Evolutionary conservation across 495 filamentous ascomycete genomes (phyloP).

Genomic region (Penicillium paxilli): DNA sequence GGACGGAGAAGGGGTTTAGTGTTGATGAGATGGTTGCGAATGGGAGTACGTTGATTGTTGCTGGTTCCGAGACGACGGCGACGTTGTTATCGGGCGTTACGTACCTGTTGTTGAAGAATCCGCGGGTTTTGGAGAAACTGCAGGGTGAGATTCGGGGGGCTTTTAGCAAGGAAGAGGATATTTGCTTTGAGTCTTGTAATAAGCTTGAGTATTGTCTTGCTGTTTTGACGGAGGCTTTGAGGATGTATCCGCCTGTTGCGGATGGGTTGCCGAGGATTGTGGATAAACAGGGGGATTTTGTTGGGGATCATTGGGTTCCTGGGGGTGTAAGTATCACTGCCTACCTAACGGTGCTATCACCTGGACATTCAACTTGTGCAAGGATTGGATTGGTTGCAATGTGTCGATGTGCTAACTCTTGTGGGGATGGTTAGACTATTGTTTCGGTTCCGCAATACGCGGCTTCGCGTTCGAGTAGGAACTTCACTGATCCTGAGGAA

Average conservation of each 20-base stretch:
- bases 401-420: neutral
- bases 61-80: slow-evolving; percentile 62
- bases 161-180: slow-evolving; percentile 53
- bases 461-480: slow-evolving; percentile 35
- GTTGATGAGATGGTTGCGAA: slow-evolving; percentile 43
- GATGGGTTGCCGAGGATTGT: slow-evolving; percentile 43
- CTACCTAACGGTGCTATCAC: neutral
- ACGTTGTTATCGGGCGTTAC: slow-evolving; percentile 54
- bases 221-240: slow-evolving; percentile 55
- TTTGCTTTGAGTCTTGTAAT: slow-evolving; percentile 44
- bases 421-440: slow-evolving; percentile 35
- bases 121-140: slow-evolving; percentile 41
- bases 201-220: slow-evolving; percentile 56
- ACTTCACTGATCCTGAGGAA: slow-evolving; percentile 45
- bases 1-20: slow-evolving; percentile 34
- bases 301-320: slow-evolving; percentile 46
- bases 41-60: slow-evolving; percentile 41
- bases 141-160: slow-evolving; percentile 46
- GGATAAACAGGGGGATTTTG: slow-evolving; percentile 42
- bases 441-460: slow-evolving; percentile 49
- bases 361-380: neutral
- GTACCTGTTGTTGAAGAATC: slow-evolving; percentile 52
- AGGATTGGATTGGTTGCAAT: neutral
- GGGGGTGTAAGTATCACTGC: slow-evolving; percentile 21
- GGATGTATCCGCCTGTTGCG: slow-evolving; percentile 58